Evolutionary conservation across 129 eudicot genomes (phyloP).

Genomic region (Flaveria sonorensis): DNA sequence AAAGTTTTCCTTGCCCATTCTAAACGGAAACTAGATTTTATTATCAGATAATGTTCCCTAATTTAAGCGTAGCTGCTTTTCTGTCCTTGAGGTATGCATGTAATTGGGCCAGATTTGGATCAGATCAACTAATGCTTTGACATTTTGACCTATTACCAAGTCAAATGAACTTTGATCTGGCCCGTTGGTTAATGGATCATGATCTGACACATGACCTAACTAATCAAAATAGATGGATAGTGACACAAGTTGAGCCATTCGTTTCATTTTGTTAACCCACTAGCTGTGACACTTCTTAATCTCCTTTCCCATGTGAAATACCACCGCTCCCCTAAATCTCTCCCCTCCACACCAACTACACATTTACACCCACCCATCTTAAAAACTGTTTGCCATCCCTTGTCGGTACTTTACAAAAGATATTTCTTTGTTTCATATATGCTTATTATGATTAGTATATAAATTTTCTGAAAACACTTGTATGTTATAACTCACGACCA

Average conservation of each 20-base stretch:
- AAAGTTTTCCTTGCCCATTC: background rate
- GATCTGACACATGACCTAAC: background rate
- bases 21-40: conserved; percentile 11
- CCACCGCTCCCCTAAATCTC: too few species aligned
- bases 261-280: conserved; percentile 9
- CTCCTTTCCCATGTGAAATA: too few species aligned
- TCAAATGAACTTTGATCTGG: background rate
- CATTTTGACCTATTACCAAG: background rate
- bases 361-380: background rate
- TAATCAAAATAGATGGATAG: background rate
- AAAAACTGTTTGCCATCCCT: background rate
- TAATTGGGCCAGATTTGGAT: background rate
- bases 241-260: background rate
- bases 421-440: background rate
- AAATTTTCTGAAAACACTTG: background rate
- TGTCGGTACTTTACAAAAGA: background rate
- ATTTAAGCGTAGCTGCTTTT: background rate
- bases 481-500: background rate
- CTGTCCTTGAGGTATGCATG: background rate
- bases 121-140: background rate
- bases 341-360: background rate
- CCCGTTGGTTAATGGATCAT: background rate
- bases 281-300: too few species aligned
- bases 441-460: background rate
- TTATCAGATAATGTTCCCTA: background rate